A percentile compares a stretch with the other conserved stretches of the same genome.
Conservation (phyloP, 129 eudicot species). For the Solidago caesia region DNA sequence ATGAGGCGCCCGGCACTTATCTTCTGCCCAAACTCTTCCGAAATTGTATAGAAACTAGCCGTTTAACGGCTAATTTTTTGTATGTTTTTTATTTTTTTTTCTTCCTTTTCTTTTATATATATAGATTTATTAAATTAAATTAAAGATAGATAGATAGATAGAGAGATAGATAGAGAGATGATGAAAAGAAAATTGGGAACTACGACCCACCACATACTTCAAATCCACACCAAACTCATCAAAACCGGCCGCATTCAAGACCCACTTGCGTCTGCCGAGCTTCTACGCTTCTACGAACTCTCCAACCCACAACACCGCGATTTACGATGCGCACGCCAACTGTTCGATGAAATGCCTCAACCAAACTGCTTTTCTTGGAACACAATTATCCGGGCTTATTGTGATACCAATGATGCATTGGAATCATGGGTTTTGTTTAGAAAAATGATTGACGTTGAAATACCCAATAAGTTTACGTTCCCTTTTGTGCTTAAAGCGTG, state of each 20-base stretch:
- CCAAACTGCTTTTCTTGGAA: slow-evolving; percentile 56
- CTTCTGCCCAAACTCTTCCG: too few species aligned
- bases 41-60: too few species aligned
- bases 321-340: slow-evolving; percentile 32
- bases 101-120: too few species aligned
- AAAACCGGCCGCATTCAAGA: slow-evolving; percentile 44
- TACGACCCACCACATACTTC: slow-evolving; percentile 32
- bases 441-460: slow-evolving; percentile 33
- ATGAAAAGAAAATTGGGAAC: too few species aligned
- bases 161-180: too few species aligned
- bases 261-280: slow-evolving; percentile 48
- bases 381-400: slow-evolving; percentile 51
- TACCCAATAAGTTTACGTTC: slow-evolving; percentile 52
- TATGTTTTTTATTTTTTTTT: too few species aligned
- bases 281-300: slow-evolving; percentile 40
- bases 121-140: too few species aligned
- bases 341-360: slow-evolving; percentile 43
- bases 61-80: too few species aligned
- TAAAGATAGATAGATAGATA: too few species aligned
- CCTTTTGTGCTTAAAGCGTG: slow-evolving; percentile 59
- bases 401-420: slow-evolving; percentile 26
- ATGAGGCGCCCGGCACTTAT: too few species aligned
- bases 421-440: slow-evolving; percentile 29
- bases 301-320: slow-evolving; percentile 28
- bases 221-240: slow-evolving; percentile 49